Percentiles rank a stretch among this genome's conserved stretches.
Evolutionary conservation across 306 rosid species (phyloP).

Genomic region (Acacia confusa): DNA sequence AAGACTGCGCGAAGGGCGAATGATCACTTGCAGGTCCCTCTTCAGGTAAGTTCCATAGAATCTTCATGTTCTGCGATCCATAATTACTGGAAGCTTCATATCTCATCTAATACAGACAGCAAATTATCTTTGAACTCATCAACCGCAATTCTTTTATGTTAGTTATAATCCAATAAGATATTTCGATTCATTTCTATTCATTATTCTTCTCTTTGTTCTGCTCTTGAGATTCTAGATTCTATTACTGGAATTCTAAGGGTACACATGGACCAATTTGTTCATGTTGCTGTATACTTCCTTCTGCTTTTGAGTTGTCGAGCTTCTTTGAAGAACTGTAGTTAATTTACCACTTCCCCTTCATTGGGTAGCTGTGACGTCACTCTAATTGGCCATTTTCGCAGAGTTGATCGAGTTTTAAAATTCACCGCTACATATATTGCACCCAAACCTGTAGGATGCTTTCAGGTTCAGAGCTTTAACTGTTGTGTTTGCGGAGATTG

Average conservation of each 20-base stretch:
- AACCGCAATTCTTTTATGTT: neutral
- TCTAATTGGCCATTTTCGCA: constrained; percentile 30
- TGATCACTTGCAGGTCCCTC: constrained; percentile 35
- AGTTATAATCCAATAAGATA: neutral
- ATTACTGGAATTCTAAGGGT: neutral
- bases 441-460: constrained; percentile 34
- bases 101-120: neutral
- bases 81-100: neutral
- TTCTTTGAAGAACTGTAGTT: neutral
- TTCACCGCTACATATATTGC: constrained; percentile 36
- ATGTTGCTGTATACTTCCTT: neutral
- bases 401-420: constrained; percentile 60
- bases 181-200: neutral
- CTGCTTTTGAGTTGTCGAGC: neutral
- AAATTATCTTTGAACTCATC: neutral
- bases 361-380: neutral
- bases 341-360: neutral
- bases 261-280: neutral
- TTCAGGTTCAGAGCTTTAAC: constrained; percentile 45
- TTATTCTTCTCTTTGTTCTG: neutral
- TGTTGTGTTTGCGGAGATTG: neutral
- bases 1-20: constrained; percentile 13
- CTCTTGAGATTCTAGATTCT: neutral
- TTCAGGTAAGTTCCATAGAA: constrained; percentile 2
- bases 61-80: neutral